These are phyloP conservation scores for Pseudogymnoascus destructans DNA, from an alignment of 2,329 filamentous ascomycete species.

Conservation along the genomic window DNA sequence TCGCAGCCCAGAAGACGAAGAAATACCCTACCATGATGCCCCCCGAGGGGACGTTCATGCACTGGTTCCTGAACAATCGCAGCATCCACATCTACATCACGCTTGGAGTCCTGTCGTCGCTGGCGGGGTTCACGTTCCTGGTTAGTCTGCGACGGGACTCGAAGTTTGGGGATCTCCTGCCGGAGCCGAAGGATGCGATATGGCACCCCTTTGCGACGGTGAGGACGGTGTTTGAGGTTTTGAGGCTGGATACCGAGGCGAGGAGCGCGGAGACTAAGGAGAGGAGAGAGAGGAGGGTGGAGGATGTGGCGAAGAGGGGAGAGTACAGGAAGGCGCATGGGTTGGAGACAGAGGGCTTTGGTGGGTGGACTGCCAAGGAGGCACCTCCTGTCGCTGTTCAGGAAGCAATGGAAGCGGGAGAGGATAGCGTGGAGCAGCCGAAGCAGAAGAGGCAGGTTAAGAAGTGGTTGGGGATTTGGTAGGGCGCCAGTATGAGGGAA, in stretches of 20 bases:
- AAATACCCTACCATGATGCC: conserved; percentile 86
- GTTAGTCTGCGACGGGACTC: conserved; percentile 69
- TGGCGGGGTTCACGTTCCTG: conserved; percentile 61
- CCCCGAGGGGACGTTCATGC: conserved; percentile 64
- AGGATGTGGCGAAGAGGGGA: conserved; percentile 77
- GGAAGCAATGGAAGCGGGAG: conserved; percentile 16
- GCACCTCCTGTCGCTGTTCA: not conserved
- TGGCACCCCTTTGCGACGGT: conserved; percentile 57
- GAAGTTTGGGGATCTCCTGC: conserved; percentile 67
- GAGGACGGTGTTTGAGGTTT: conserved; percentile 54
- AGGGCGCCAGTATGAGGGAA: conserved; percentile 12
- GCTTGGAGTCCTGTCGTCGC: conserved; percentile 36
- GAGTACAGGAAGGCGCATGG: conserved; percentile 81
- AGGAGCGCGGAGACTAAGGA: conserved; percentile 55
- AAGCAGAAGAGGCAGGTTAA: conserved; percentile 44
- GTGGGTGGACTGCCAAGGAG: conserved; percentile 33
- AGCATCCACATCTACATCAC: conserved; percentile 71
- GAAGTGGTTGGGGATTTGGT: conserved; percentile 81
- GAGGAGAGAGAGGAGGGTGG: conserved; percentile 57
- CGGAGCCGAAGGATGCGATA: conserved; percentile 54
- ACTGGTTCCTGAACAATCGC: conserved; percentile 72
- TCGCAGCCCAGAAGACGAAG: conserved; percentile 49
- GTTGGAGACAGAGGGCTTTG: conserved; percentile 50
- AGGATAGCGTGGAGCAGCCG: conserved; percentile 27
- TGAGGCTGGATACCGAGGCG: conserved; percentile 63